Percentiles rank a stretch among this genome's conserved stretches.
Conservation (phyloP, 306 rosid species). For the Ceratonia siliqua region DNA sequence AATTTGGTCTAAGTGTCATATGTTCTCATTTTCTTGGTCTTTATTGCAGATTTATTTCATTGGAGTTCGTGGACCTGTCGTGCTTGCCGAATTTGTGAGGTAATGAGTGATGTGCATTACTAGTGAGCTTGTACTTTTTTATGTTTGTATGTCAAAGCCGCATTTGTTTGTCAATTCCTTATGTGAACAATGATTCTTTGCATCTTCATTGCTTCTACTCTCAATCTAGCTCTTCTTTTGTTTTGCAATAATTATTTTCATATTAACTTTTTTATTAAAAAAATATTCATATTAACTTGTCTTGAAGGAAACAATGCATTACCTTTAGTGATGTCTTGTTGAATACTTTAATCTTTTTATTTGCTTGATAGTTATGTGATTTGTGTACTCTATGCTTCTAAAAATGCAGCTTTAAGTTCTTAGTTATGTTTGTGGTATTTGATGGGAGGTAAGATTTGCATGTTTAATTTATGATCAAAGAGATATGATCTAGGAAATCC, state of each 20-base stretch:
- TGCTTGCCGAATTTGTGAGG: constrained; percentile 53
- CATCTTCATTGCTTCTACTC: not conserved
- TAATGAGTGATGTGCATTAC: not conserved
- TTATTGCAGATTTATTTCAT: constrained; percentile 46
- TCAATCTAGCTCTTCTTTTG: constrained; percentile 7
- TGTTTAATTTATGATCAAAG: not conserved
- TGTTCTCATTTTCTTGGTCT: constrained; percentile 10
- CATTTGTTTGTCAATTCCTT: not conserved
- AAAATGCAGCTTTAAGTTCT: not conserved
- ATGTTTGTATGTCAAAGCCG: not conserved
- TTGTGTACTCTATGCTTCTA: not conserved
- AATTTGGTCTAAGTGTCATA: constrained; percentile 8
- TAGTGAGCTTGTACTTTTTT: constrained; percentile 19
- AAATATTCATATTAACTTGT: no score
- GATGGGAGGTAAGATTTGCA: not conserved
- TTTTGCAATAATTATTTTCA: not conserved
- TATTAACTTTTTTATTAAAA: no score
- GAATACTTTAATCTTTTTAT: not conserved
- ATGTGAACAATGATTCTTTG: not conserved
- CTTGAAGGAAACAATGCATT: not conserved
- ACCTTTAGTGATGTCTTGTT: not conserved
- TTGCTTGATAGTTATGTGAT: constrained; percentile 1
- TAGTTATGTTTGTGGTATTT: not conserved
- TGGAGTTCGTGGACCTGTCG: constrained; percentile 57
- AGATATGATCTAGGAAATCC: not conserved